Conservation (phyloP, 805 yeast species). For the Kuraishia hungarica region DNA sequence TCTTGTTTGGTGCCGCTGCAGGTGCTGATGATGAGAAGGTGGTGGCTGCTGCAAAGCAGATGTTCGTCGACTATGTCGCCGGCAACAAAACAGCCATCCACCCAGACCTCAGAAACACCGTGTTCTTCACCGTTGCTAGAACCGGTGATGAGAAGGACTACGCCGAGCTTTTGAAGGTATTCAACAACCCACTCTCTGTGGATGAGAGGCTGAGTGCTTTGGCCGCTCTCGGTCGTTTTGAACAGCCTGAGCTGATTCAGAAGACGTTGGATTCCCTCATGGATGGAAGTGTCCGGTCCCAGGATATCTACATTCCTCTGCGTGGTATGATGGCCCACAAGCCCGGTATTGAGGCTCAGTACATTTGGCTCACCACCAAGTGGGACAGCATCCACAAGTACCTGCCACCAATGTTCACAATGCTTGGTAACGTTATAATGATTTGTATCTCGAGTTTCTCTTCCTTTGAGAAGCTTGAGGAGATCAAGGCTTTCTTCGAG, state of each 20-base stretch:
- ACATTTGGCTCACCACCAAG: slow-evolving; percentile 61
- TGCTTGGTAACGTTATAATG: slow-evolving; percentile 70
- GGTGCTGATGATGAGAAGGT: slow-evolving; percentile 39
- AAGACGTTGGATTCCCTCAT: slow-evolving; percentile 46
- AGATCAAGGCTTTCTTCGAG: slow-evolving; percentile 43
- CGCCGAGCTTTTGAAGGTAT: slow-evolving; percentile 52
- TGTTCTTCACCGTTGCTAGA: slow-evolving; percentile 60
- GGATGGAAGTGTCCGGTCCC: slow-evolving; percentile 65
- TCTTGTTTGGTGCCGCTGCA: slow-evolving; percentile 54
- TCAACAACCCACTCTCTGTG: slow-evolving; percentile 48
- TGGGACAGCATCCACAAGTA: slow-evolving; percentile 62
- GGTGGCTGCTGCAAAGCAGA: slow-evolving; percentile 32
- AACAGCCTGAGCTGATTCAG: slow-evolving; percentile 38
- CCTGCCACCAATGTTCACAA: slow-evolving; percentile 74
- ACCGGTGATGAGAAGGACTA: slow-evolving; percentile 54
- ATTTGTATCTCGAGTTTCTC: slow-evolving; percentile 33
- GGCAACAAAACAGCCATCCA: slow-evolving; percentile 67
- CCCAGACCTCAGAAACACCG: slow-evolving; percentile 62
- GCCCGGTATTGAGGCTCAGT: slow-evolving; percentile 60
- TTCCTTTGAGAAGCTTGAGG: slow-evolving; percentile 29
- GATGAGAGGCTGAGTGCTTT: slow-evolving; percentile 69
- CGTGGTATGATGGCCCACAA: slow-evolving; percentile 56
- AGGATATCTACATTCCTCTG: slow-evolving; percentile 53
- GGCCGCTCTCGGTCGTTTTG: slow-evolving; percentile 58
- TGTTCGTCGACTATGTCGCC: slow-evolving; percentile 43